Conservation (phyloP, 2,329 filamentous ascomycete species). For the Penicillium sp. region DNA sequence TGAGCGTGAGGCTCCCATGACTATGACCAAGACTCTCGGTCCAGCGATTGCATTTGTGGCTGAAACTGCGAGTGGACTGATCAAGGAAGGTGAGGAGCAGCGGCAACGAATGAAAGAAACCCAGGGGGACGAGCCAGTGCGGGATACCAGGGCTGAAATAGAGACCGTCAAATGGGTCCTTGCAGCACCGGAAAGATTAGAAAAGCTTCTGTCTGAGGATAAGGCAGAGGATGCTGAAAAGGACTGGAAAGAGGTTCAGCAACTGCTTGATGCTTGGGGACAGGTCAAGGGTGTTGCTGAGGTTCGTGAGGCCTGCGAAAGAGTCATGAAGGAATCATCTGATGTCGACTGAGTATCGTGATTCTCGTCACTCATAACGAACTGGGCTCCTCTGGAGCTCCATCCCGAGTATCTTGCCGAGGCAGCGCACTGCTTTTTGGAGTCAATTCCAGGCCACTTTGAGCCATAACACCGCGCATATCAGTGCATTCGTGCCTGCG, state of each 20-base stretch:
- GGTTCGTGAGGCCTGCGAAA: conserved; percentile 37
- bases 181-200: conserved; percentile 37
- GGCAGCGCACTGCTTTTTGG: too few species aligned
- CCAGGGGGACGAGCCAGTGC: conserved; percentile 13
- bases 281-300: conserved; percentile 42
- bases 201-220: conserved; percentile 34
- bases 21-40: conserved; percentile 42
- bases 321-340: conserved; percentile 29
- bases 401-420: too few species aligned
- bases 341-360: conserved; percentile 21
- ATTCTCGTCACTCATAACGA: too few species aligned
- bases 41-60: conserved; percentile 42
- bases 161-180: conserved; percentile 45
- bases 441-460: too few species aligned
- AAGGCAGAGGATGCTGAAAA: conserved; percentile 38
- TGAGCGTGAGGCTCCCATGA: conserved; percentile 41
- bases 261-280: conserved; percentile 40
- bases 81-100: conserved; percentile 37
- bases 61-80: conserved; percentile 39
- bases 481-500: too few species aligned
- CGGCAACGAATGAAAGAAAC: conserved; percentile 26
- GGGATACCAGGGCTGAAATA: conserved; percentile 29
- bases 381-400: too few species aligned
- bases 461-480: too few species aligned
- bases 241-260: conserved; percentile 40